A percentile compares a stretch with the other conserved stretches of the same genome.
Conservation (phyloP, 129 eudicot species). For the Tagetes erecta region DNA sequence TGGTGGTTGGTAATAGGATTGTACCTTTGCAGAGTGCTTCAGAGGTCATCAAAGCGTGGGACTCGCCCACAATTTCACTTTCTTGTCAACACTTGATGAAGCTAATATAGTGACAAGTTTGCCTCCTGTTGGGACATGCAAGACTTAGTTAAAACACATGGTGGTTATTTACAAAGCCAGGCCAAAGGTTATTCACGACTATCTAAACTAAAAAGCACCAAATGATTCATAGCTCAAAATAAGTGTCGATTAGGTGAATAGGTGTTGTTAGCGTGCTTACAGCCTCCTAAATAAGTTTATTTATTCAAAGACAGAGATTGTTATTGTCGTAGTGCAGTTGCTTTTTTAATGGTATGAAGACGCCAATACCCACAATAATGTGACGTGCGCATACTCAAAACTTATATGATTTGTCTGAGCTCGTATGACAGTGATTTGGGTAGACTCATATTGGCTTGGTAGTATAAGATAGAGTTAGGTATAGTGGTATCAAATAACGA, state of each 20-base stretch:
- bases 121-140: slow-evolving; percentile 45
- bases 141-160: slow-evolving; percentile 21
- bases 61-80: slow-evolving; percentile 92
- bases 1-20: slow-evolving; percentile 13
- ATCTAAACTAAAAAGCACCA: neutral
- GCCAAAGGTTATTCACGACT: neutral
- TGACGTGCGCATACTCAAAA: neutral
- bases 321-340: neutral
- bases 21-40: slow-evolving; percentile 25
- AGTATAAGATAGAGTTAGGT: neutral
- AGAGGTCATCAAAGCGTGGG: slow-evolving; percentile 43
- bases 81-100: slow-evolving; percentile 81
- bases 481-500: neutral
- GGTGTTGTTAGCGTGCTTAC: neutral
- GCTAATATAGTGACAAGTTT: slow-evolving; percentile 50
- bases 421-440: neutral
- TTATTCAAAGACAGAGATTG: neutral
- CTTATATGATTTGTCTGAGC: neutral
- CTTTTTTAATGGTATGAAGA: neutral
- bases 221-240: neutral
- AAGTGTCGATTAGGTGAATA: neutral
- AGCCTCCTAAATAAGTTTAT: neutral
- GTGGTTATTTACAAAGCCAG: neutral
- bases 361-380: too few relatives aligned
- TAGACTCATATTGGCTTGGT: slow-evolving; percentile 5